These are phyloP conservation scores for Solanum arcanum DNA, from an alignment of 257 asterid genomes.

Conservation along the genomic window DNA sequence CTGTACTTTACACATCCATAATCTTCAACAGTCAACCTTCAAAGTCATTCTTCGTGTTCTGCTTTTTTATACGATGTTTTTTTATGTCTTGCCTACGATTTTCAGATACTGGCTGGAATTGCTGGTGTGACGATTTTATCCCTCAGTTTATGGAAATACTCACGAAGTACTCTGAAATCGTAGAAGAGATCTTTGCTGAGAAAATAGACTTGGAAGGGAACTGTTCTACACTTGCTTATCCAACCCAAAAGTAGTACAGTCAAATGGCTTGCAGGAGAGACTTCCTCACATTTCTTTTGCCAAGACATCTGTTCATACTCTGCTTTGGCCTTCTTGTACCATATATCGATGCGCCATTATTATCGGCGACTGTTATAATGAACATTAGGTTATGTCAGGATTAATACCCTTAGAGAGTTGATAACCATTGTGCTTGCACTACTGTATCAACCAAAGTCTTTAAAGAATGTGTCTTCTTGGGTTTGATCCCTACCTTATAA, in stretches of 20 bases:
- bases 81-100: background rate
- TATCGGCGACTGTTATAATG: background rate
- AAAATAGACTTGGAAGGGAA: background rate
- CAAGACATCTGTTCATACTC: background rate
- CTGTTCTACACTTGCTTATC: background rate
- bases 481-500: background rate
- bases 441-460: background rate
- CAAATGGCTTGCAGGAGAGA: background rate
- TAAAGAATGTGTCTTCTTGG: background rate
- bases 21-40: background rate
- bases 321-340: background rate
- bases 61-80: background rate
- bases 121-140: conserved; percentile 54
- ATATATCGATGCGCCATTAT: background rate
- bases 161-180: conserved; percentile 30
- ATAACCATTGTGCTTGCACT: background rate
- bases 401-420: background rate
- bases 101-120: conserved; percentile 66
- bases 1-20: background rate
- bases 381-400: background rate
- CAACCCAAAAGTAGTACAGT: background rate
- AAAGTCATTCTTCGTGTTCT: background rate
- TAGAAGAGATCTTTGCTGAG: conserved; percentile 4
- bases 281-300: background rate
- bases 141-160: conserved; percentile 60